These are phyloP conservation scores for Thalassiosira delicatula DNA, from an alignment of 352 stramenopile species.

Conservation along the genomic window DNA sequence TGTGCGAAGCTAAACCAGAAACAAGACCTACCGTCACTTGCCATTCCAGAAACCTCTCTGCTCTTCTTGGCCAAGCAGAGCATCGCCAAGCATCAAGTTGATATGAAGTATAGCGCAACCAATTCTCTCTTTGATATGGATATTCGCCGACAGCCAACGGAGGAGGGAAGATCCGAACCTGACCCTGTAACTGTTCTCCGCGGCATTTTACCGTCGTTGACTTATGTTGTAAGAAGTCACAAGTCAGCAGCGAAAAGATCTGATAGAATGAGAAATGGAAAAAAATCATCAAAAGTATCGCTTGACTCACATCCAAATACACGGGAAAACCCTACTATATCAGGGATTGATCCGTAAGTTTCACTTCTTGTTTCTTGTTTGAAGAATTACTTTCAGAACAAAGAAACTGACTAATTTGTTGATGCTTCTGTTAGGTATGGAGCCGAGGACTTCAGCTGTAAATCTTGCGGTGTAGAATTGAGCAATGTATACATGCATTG, in stretches of 20 bases:
- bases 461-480: slow-evolving; percentile 77
- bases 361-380: too few species aligned
- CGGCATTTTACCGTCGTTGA: slow-evolving; percentile 74
- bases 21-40: slow-evolving; percentile 70
- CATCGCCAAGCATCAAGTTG: slow-evolving; percentile 44
- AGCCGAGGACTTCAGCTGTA: slow-evolving; percentile 81
- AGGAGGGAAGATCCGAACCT: slow-evolving; percentile 1
- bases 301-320: too few species aligned
- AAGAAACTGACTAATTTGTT: slow-evolving; percentile 39
- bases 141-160: background rate
- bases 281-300: too few species aligned
- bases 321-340: too few species aligned
- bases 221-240: too few species aligned
- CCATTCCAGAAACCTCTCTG: slow-evolving; percentile 78
- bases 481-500: slow-evolving; percentile 86
- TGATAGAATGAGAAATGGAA: too few species aligned
- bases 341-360: too few species aligned
- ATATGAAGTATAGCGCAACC: slow-evolving; percentile 8
- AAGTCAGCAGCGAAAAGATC: too few species aligned
- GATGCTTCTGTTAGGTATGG: too few species aligned
- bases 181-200: slow-evolving; percentile 55
- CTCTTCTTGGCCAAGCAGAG: slow-evolving; percentile 69
- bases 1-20: slow-evolving; percentile 67
- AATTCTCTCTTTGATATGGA: slow-evolving; percentile 20
- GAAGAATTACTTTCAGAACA: too few species aligned